Conservation (phyloP, 1,284 basidiomycete genomes). For the Heterobasidion parviporum region DNA sequence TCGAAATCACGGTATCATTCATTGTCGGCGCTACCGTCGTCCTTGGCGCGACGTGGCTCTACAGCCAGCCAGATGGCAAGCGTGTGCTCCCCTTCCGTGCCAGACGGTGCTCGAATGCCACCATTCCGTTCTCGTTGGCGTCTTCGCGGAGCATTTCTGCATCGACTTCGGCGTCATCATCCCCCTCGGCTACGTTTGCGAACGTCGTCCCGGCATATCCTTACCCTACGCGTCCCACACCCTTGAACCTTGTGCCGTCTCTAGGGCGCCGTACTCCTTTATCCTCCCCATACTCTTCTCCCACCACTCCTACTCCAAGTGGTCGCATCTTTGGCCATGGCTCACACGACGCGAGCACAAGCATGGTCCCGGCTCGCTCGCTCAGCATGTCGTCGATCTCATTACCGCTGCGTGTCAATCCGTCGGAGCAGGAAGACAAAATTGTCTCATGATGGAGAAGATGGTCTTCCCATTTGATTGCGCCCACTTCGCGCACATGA, state of each 20-base stretch:
- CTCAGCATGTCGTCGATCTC: constrained; percentile 12
- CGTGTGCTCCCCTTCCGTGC: constrained; percentile 10
- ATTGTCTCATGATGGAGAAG: background rate
- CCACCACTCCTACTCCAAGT: constrained; percentile 10
- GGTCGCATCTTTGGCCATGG: background rate
- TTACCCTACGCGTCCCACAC: constrained; percentile 8
- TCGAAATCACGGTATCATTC: constrained; percentile 81
- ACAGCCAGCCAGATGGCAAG: constrained; percentile 54
- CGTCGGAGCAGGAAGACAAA: background rate
- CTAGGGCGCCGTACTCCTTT: constrained; percentile 12
- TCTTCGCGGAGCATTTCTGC: background rate
- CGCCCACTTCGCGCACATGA: background rate
- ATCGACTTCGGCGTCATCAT: background rate
- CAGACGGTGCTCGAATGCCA: constrained; percentile 9
- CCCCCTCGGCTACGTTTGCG: constrained; percentile 1
- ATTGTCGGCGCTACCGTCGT: constrained; percentile 78
- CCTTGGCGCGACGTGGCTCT: constrained; percentile 83
- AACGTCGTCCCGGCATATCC: background rate
- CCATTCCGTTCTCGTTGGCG: constrained; percentile 5
- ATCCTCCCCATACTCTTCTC: constrained; percentile 10
- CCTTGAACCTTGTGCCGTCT: constrained; percentile 7
- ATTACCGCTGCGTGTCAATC: background rate
- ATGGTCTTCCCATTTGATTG: background rate
- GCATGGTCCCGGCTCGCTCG: constrained; percentile 8
- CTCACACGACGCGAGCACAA: background rate